Percentiles rank a stretch among this genome's conserved stretches.
These are phyloP conservation scores for Leptodontidium sp. DNA, from an alignment of 2,329 filamentous ascomycete species.

Conservation along the genomic window DNA sequence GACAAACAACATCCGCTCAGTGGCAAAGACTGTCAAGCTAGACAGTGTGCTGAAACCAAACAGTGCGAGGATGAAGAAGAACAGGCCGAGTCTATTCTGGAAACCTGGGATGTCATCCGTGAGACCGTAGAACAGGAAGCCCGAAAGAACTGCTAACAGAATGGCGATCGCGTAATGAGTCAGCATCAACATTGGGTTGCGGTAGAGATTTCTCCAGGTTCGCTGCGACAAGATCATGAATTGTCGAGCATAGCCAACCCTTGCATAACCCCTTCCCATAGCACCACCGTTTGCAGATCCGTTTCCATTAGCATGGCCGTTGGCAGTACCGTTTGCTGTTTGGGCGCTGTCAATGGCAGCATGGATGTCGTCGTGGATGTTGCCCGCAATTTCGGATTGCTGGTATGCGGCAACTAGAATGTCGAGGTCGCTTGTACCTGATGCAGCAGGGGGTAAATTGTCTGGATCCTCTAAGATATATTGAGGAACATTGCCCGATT, in stretches of 20 bases:
- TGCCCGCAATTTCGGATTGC: slow-evolving; percentile 77
- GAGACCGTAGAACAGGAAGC: slow-evolving; percentile 94
- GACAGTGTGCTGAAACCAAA: slow-evolving; percentile 98
- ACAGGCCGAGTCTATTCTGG: slow-evolving; percentile 95
- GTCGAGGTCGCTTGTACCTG: slow-evolving; percentile 78
- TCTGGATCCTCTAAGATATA: slow-evolving; percentile 76
- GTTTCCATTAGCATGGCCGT: slow-evolving; percentile 61
- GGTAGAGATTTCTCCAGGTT: slow-evolving; percentile 97
- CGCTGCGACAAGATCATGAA: slow-evolving; percentile 89
- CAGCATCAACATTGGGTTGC: slow-evolving; percentile 97
- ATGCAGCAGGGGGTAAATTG: slow-evolving; percentile 65
- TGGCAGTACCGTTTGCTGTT: slow-evolving; percentile 70
- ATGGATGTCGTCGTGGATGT: slow-evolving; percentile 80
- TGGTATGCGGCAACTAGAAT: slow-evolving; percentile 78
- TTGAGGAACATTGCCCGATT: slow-evolving; percentile 60
- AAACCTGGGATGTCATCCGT: slow-evolving; percentile 97
- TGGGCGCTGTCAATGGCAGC: slow-evolving; percentile 70
- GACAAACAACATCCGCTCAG: slow-evolving; percentile 89
- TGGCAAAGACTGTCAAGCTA: slow-evolving; percentile 90
- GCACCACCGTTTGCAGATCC: slow-evolving; percentile 59
- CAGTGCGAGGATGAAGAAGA: slow-evolving; percentile 95
- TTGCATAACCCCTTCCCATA: slow-evolving; percentile 81
- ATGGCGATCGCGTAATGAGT: slow-evolving; percentile 99
- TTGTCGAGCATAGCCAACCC: slow-evolving; percentile 80
- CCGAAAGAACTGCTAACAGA: slow-evolving; percentile 89